Evolutionary conservation across 805 yeast species (phyloP).

Genomic region (Suhomyces prunicola): DNA sequence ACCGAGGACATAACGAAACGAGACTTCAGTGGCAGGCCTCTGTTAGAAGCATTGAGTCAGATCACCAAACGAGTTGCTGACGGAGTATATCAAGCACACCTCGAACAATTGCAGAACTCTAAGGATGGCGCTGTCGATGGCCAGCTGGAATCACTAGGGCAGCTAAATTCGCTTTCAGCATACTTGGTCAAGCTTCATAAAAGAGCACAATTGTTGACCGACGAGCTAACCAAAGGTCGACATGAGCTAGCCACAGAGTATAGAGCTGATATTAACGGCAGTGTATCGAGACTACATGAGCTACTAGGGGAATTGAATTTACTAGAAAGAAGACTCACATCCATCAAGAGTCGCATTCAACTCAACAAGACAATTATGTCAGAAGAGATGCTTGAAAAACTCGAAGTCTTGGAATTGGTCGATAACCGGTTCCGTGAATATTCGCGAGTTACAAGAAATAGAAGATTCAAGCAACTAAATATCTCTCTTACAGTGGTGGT

Average conservation of each 20-base stretch:
- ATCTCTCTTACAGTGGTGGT: slow-evolving; percentile 16
- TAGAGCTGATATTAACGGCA: slow-evolving; percentile 24
- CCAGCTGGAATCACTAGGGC: neutral
- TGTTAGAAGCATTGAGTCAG: slow-evolving; percentile 5
- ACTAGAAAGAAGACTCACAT: slow-evolving; percentile 25
- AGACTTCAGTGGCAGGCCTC: neutral
- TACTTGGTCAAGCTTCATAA: slow-evolving; percentile 17
- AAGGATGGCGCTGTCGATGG: neutral
- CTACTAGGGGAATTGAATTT: slow-evolving; percentile 22
- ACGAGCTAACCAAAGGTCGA: slow-evolving; percentile 16
- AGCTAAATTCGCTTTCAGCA: slow-evolving; percentile 15
- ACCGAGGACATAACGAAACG: slow-evolving; percentile 12
- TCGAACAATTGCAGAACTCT: neutral
- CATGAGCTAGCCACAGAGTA: slow-evolving; percentile 18
- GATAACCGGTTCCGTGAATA: slow-evolving; percentile 26
- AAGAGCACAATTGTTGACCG: slow-evolving; percentile 17
- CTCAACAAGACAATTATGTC: slow-evolving; percentile 24
- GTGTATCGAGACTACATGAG: slow-evolving; percentile 25
- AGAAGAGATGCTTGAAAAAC: slow-evolving; percentile 23
- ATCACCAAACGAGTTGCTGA: slow-evolving; percentile 3
- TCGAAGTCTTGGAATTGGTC: slow-evolving; percentile 32
- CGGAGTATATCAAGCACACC: neutral
- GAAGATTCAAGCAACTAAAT: slow-evolving; percentile 29
- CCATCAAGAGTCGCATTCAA: slow-evolving; percentile 21
- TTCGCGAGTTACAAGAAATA: slow-evolving; percentile 20